These are phyloP conservation scores for Dryas integrifolia DNA, from an alignment of 331 rosid genomes.

Conservation along the genomic window DNA sequence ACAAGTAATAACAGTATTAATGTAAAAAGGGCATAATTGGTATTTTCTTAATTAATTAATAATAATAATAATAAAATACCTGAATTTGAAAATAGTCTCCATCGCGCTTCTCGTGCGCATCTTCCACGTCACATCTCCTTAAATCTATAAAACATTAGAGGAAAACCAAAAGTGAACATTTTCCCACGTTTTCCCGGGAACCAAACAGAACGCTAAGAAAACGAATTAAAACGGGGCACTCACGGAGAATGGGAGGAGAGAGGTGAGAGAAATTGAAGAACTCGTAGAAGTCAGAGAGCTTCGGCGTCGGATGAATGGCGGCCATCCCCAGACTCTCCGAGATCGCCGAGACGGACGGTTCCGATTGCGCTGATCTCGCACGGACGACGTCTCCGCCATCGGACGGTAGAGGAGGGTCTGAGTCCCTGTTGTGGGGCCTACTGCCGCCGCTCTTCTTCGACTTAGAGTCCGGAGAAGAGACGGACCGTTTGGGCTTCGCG, in stretches of 20 bases:
- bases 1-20: too few species aligned
- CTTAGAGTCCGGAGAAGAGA: conserved; percentile 48
- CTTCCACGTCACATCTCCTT: conserved; percentile 56
- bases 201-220: not conserved
- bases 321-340: conserved; percentile 78
- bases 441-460: conserved; percentile 52
- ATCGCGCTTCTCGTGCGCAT: conserved; percentile 42
- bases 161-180: not conserved
- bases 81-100: conserved; percentile 72
- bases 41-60: too few species aligned
- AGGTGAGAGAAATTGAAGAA: conserved; percentile 76
- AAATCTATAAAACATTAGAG: conserved; percentile 40
- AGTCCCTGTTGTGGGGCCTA: conserved; percentile 38
- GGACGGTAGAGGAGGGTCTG: conserved; percentile 45
- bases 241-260: conserved; percentile 72
- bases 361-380: conserved; percentile 39
- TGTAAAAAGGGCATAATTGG: too few species aligned
- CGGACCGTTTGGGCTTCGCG: conserved; percentile 56
- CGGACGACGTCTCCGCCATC: conserved; percentile 33
- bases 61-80: conserved; percentile 33
- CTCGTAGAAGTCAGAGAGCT: conserved; percentile 86
- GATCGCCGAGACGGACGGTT: conserved; percentile 42
- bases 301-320: conserved; percentile 90
- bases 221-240: conserved; percentile 16
- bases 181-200: not conserved